Percentiles rank a stretch among this genome's conserved stretches.
Conservation (phyloP, 345 rosid genomes). For the Sisymbrium altissimum region DNA sequence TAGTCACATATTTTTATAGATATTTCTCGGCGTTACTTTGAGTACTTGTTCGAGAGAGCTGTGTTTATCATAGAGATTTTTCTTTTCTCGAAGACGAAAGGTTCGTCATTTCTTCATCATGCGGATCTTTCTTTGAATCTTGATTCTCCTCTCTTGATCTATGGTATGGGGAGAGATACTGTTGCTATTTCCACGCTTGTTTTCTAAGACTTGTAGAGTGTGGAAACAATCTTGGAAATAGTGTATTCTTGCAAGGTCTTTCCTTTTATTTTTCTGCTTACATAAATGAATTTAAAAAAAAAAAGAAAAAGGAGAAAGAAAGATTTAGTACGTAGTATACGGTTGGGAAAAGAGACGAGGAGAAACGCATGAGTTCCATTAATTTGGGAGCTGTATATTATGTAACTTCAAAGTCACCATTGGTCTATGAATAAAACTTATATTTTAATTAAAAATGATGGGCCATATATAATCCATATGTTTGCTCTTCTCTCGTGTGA, state of each 20-base stretch:
- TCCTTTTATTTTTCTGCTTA: background rate
- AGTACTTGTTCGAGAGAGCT: background rate
- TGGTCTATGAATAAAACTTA: background rate
- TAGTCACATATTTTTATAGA: background rate
- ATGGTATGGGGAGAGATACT: background rate
- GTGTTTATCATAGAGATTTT: background rate
- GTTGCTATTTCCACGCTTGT: constrained; percentile 37
- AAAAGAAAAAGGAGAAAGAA: background rate
- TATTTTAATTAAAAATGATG: background rate
- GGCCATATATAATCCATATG: background rate
- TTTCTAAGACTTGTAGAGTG: constrained; percentile 9
- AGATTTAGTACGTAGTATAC: constrained; percentile 1
- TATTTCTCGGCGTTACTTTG: constrained; percentile 9
- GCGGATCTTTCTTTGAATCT: background rate
- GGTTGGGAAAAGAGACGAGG: constrained; percentile 25
- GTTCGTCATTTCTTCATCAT: background rate
- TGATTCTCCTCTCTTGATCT: constrained; percentile 5
- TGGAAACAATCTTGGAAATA: constrained; percentile 34
- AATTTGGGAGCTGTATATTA: constrained; percentile 25
- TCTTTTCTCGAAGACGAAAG: background rate
- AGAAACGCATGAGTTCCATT: constrained; percentile 35
- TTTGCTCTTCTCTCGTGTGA: constrained; percentile 8
- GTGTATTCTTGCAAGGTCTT: background rate
- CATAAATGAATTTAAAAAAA: background rate
- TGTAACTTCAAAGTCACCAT: constrained; percentile 5